These are phyloP conservation scores for Sugiyamaella boreocaroliniensis DNA, from an alignment of 805 yeast species.

Conservation along the genomic window DNA sequence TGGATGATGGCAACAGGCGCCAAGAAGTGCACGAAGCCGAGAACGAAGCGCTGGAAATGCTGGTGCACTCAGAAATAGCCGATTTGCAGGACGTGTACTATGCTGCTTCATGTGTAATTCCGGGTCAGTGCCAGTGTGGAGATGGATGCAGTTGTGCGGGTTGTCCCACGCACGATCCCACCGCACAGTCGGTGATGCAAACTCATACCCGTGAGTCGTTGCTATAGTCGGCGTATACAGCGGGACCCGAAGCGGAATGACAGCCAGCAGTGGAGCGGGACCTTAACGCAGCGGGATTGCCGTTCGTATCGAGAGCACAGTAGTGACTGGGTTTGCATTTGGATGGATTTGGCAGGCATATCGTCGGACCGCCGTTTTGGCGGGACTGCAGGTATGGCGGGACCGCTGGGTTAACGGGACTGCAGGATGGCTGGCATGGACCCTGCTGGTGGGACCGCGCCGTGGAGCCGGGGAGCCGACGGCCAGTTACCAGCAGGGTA, in stretches of 20 bases:
- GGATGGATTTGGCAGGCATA: not conserved
- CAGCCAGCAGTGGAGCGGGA: too few relatives aligned
- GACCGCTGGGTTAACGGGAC: too few relatives aligned
- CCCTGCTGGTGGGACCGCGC: too few relatives aligned
- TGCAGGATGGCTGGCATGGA: too few relatives aligned
- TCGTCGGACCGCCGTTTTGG: too few relatives aligned
- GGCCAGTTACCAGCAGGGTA: too few relatives aligned
- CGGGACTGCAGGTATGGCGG: too few relatives aligned
- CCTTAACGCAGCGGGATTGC: too few relatives aligned
- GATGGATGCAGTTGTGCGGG: constrained; percentile 32
- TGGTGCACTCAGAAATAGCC: not conserved
- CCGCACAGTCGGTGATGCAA: not conserved
- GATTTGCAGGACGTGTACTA: constrained; percentile 24
- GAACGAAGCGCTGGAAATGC: constrained; percentile 21
- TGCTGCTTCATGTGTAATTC: constrained; percentile 33
- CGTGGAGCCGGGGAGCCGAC: too few relatives aligned
- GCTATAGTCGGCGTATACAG: too few relatives aligned
- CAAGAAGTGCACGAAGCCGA: constrained; percentile 24
- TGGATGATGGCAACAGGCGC: not conserved
- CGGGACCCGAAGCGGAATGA: not conserved
- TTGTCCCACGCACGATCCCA: constrained; percentile 27
- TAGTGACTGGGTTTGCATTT: not conserved
- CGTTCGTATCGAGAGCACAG: too few relatives aligned
- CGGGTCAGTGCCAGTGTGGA: constrained; percentile 35
- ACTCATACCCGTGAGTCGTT: too few relatives aligned